Evolutionary conservation across 768 basidiomycete genomes (phyloP), one percentile per base, ranked within the genome.

Genomic region (Phaffia australis): DNA sequence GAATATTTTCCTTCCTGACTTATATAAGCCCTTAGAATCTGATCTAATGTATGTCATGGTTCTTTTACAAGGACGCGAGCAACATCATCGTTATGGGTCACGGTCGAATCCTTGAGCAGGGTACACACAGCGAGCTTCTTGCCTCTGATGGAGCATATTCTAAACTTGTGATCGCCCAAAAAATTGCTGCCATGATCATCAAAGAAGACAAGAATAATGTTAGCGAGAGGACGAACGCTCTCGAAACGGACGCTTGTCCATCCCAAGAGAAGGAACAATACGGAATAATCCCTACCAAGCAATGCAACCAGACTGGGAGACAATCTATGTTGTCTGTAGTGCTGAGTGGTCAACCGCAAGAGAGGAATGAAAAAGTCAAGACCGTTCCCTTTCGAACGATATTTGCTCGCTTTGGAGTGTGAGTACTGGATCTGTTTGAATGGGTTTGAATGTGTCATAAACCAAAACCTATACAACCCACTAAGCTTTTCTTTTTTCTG

Each of bases 61-160:
- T n/a, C n/a, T n/a, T n/a, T n/a, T n/a, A n/a, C n/a, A n/a, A n/a
- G n/a, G 87, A 88, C 63, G 58, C 89, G 0, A 81, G 89, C 76
- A 77, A 83, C 64, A 89, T 89, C 68, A 86, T 86, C 73, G 89
- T 94, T 70, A 90, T 94, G 87, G 91, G 89, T 59, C 85, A 85
- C 4, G 91, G 91, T 1, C 78, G 83, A 49, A 83, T 93, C 60
- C 77, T 93, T 59, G 90, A 94, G 76, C 77, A 80, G 42, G 91
- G 91, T 18, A 88, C 84, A 0, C 90, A 94, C 74, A 75, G 81
- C 59, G 85, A 93, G 73, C 80, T 93, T 29, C 68, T 79, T 21
- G 72, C 69, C 2, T 69, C 73, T 30, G 56, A 67, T 5, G 74
- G 75, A 18, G 70, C 76, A 63, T 76, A 77, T 66, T 73, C 74